These are phyloP conservation scores for Rehmannia glutinosa DNA, from an alignment of 257 asterid genomes.

Conservation along the genomic window DNA sequence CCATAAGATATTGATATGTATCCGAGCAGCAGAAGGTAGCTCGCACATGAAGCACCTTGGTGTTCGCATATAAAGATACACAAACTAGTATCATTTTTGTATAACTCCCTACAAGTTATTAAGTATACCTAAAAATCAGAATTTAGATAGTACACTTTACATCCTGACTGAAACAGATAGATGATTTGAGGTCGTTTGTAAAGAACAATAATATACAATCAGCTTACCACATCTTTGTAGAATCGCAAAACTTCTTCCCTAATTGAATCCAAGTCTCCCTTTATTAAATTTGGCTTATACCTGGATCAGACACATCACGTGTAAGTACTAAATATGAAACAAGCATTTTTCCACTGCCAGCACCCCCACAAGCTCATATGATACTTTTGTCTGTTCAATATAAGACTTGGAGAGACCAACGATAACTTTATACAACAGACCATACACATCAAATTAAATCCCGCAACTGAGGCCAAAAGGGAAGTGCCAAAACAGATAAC, in stretches of 20 bases:
- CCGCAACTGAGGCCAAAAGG: background rate
- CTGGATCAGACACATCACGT: conserved; percentile 33
- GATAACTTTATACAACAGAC: background rate
- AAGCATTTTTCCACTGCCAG: background rate
- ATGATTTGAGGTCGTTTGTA: background rate
- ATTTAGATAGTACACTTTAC: background rate
- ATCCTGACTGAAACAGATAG: background rate
- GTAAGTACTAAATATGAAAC: background rate
- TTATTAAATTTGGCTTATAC: conserved; percentile 78
- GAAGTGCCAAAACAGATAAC: background rate
- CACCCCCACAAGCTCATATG: background rate
- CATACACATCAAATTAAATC: background rate
- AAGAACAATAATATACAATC: background rate
- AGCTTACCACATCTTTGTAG: conserved; percentile 53
- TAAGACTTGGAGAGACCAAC: background rate
- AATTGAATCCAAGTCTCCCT: conserved; percentile 93
- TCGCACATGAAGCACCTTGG: background rate
- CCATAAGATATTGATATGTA: background rate
- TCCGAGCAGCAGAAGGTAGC: too few relatives aligned
- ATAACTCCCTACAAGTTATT: background rate
- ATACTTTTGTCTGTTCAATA: background rate
- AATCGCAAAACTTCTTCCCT: conserved; percentile 69
- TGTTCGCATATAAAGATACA: background rate
- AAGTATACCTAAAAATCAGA: background rate
- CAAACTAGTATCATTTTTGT: background rate